phyloP scores from a whole-genome alignment of 2,329 filamentous ascomycete species.

The Fusarium temperatum region DNA sequence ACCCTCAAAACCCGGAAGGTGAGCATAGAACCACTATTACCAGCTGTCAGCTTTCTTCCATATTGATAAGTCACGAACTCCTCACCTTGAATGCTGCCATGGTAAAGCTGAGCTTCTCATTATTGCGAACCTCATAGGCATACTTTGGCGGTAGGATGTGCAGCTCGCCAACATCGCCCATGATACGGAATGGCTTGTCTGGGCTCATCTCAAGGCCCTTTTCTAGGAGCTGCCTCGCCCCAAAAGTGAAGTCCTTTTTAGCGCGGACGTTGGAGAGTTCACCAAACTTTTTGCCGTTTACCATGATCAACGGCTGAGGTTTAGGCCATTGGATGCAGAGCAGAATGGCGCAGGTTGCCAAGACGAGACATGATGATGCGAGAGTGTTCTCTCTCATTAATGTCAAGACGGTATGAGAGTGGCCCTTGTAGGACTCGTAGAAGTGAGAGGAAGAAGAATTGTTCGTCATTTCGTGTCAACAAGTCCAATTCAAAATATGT shows the following conservation, averaged over 20 bases:
- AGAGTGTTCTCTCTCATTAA: not conserved
- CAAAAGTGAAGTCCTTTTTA: not conserved
- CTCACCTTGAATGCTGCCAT: not conserved
- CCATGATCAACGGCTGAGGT: not conserved
- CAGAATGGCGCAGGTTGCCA: not conserved
- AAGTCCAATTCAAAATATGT: rapidly evolving
- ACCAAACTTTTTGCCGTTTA: not conserved
- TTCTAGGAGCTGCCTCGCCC: not conserved
- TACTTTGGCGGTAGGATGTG: not conserved
- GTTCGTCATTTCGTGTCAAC: not conserved
- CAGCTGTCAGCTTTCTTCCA: rapidly evolving
- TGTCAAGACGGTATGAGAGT: rapidly evolving
- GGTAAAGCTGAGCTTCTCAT: not conserved
- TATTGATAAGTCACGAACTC: rapidly evolving
- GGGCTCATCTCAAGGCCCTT: not conserved
- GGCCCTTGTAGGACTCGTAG: no score
- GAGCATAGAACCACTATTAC: not conserved
- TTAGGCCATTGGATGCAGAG: not conserved
- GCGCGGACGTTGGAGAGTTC: not conserved
- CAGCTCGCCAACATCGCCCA: not conserved
- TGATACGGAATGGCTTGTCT: not conserved
- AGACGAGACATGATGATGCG: not conserved
- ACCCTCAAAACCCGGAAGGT: not conserved
- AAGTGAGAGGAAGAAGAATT: not conserved
- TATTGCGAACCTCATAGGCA: not conserved